Base-by-base conservation (phyloP, 441 rosid species). In the Euphorbia corollata region DNA sequence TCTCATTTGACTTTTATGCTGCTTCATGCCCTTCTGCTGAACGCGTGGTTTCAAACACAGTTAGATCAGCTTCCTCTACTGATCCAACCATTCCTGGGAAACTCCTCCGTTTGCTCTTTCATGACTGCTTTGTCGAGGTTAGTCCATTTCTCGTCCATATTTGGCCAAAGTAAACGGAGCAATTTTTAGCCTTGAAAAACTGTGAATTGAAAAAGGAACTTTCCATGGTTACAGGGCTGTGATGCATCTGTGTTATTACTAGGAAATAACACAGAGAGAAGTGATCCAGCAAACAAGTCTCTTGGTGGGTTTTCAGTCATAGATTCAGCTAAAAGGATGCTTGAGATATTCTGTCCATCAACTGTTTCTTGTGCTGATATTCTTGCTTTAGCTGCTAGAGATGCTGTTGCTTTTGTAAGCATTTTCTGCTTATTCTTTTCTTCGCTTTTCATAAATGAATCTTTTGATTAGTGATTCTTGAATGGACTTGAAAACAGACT, bases 121-220 rank as follows among this genome's bases (percentile, higher is more conserved):
- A 88, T 16, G 93, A 92, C 73, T 88, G 97, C 81, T 90, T 88
- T 38, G 90, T 88, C 15, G 82, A 92, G 86, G 98, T 91, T 47
- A 59, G 85, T 56, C 19, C n/a, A 55, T 45, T 2, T 11, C 15
- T 13, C 9, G 41, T 36, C 41, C 41, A 36, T 2, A 36, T 36
- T 13, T 22, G 50, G 18, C 36, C 38, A 56, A 56, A 24, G n/a
- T 5, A 24, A 62, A 39, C 13, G 24, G 11, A 62, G 4, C 11
- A 62, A 38, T 41, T 22, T 12, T 13, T 15, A 5, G 1, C 53
- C 32, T 8, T 2, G 0, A n/a, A 36, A 61, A 3, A 39, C 54
- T 47, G 55, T 32, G 1, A 32, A 55, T 20, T 34, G 67, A 53
- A 27, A 22, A 59, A n/a, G n/a, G 61, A 63, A 56, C 12, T 55